Base-by-base conservation (phyloP, 495 filamentous ascomycete genomes). In the Hapsidospora chrysogenum region DNA sequence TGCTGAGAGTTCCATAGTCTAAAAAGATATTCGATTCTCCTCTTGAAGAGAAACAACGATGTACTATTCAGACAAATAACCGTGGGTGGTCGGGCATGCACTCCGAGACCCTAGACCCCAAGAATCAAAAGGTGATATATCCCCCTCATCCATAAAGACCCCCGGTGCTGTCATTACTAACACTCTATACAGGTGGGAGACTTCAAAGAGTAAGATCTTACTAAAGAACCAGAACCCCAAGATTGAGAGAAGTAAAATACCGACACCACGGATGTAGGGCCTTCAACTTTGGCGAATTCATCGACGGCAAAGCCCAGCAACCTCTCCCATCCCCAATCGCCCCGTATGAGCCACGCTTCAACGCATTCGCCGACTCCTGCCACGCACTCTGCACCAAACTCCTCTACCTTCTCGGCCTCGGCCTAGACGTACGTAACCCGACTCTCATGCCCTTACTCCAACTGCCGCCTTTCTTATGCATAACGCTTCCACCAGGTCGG, bases 1-100 rank as follows among this genome's bases (percentile, higher is more conserved):
- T n/a, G n/a, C n/a, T n/a, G n/a, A n/a, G n/a, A n/a, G n/a, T n/a
- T n/a, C n/a, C n/a, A n/a, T n/a, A 85, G 85, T 86, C 83, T 16
- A 72, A 69, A 46, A 63, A 63, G 37, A 81, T 96, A 52, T 95
- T 96, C 56, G 55, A 60, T 0, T 76, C 75, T 7, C 75, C 85
- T 0, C 37, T 57, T 0, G 65, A 70, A 36, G 79, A 85, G 37
- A 96, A 95, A 55, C 60, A 74, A 33, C 54, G 57, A 42, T 89
- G 74, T 50, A 64, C 64, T 14, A 89, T 93, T 37, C 63, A 72
- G 38, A 66, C 72, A 27, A 79, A 78, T 56, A 95, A 96, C 43
- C 71, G 72, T 21, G 89, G 87, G 16, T 97, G 89, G 89, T 72
- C 76, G 2, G 72, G 72, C 3, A 86, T 92, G 80, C 80, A 89